Evolutionary conservation across 2,329 filamentous ascomycete genomes (phyloP).

Genomic region (Aspergillus ustus): DNA sequence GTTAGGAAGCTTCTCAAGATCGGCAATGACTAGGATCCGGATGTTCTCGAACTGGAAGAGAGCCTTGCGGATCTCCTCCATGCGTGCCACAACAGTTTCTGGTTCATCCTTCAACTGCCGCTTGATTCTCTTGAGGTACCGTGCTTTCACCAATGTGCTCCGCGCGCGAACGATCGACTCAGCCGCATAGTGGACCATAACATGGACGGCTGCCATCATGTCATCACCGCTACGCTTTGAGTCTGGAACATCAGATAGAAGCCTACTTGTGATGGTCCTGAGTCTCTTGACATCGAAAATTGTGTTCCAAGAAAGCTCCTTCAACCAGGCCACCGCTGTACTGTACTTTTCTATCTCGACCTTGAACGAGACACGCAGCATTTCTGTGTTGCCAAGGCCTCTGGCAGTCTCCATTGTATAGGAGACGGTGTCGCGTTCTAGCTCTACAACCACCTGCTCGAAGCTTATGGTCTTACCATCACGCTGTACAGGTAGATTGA

Average conservation of each 20-base stretch:
- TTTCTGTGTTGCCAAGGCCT: slow-evolving; percentile 76
- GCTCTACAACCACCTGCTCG: slow-evolving; percentile 86
- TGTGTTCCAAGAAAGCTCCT: slow-evolving; percentile 83
- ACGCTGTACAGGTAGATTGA: slow-evolving; percentile 82
- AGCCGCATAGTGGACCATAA: slow-evolving; percentile 78
- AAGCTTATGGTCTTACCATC: slow-evolving; percentile 80
- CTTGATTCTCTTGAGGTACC: slow-evolving; percentile 85
- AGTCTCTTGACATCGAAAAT: slow-evolving; percentile 78
- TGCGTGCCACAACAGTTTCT: slow-evolving; percentile 72
- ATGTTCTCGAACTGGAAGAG: slow-evolving; percentile 87
- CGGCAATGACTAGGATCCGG: slow-evolving; percentile 80
- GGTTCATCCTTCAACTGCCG: slow-evolving; percentile 79
- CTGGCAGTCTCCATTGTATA: slow-evolving; percentile 74
- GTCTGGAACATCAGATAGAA: slow-evolving; percentile 89
- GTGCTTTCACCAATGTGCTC: slow-evolving; percentile 80
- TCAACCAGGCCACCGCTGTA: slow-evolving; percentile 80
- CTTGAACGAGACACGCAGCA: slow-evolving; percentile 79
- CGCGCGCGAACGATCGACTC: slow-evolving; percentile 77
- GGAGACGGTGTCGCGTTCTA: slow-evolving; percentile 88
- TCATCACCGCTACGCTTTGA: slow-evolving; percentile 78
- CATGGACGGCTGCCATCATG: slow-evolving; percentile 66
- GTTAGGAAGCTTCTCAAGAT: slow-evolving; percentile 73
- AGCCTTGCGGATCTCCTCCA: slow-evolving; percentile 74
- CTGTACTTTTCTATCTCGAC: slow-evolving; percentile 88
- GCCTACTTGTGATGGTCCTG: slow-evolving; percentile 71